Conservation (phyloP, 2,329 filamentous ascomycete genomes). For the Cordyceps javanica region DNA sequence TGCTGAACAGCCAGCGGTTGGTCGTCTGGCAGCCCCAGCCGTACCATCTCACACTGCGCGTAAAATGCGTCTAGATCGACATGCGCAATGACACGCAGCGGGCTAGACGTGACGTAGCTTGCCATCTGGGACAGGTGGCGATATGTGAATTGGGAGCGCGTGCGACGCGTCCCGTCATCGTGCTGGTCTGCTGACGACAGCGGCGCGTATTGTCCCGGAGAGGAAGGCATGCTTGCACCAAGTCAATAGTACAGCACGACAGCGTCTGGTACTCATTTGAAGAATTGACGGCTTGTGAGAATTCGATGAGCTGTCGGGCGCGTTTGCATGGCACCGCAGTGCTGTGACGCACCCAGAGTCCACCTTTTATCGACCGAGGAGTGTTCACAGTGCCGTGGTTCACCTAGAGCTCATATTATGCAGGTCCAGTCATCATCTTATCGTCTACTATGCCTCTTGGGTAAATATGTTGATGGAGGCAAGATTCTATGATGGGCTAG, state of each 20-base stretch:
- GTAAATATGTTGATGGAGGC: background rate
- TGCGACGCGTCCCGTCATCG: constrained; percentile 17
- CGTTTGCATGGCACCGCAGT: background rate
- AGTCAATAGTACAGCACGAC: background rate
- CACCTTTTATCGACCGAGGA: background rate
- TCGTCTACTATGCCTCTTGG: background rate
- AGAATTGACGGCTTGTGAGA: background rate
- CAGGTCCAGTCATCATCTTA: background rate
- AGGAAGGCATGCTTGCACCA: background rate
- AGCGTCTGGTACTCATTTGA: background rate
- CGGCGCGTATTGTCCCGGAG: background rate
- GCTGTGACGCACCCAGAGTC: background rate
- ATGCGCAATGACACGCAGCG: constrained; percentile 81
- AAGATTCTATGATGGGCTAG: background rate
- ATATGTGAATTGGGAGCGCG: constrained; percentile 72
- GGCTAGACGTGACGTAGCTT: constrained; percentile 63
- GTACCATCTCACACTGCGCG: constrained; percentile 90
- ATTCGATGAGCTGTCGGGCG: background rate
- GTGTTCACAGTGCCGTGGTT: background rate
- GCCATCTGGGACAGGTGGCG: constrained; percentile 74
- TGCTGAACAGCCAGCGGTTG: constrained; percentile 89
- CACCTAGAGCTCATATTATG: background rate
- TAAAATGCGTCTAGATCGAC: constrained; percentile 98
- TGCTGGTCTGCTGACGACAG: constrained; percentile 22
- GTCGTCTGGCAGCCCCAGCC: constrained; percentile 66